Conservation (phyloP, 331 rosid genomes). For the Prunus yedoensis region DNA sequence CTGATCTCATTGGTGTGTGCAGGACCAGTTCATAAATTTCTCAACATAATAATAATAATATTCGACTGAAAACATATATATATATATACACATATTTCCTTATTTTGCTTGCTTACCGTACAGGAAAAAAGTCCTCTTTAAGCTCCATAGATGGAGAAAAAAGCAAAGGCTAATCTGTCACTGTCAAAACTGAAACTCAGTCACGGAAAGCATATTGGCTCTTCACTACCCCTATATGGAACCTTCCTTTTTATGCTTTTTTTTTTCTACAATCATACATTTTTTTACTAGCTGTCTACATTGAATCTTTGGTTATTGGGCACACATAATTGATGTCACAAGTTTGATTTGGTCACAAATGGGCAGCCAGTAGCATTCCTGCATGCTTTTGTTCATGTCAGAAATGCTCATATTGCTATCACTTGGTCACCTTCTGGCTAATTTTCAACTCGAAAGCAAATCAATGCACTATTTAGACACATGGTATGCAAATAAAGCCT, state of each 20-base stretch:
- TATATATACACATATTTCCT: background rate
- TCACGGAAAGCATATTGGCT: too few species aligned
- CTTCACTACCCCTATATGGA: too few species aligned
- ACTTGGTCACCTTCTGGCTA: background rate
- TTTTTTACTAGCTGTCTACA: background rate
- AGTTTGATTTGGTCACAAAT: background rate
- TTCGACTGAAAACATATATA: background rate
- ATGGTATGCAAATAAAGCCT: background rate
- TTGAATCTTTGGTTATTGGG: background rate
- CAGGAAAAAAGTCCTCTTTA: background rate
- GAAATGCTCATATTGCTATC: background rate
- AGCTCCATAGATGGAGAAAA: background rate
- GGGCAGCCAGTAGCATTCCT: background rate
- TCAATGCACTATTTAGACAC: background rate
- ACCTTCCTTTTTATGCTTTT: too few species aligned
- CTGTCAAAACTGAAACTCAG: background rate
- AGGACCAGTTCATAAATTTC: background rate
- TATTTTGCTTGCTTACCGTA: background rate
- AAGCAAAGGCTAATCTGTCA: background rate
- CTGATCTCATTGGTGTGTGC: background rate
- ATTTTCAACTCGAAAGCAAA: constrained; percentile 5
- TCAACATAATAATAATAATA: background rate
- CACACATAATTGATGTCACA: background rate
- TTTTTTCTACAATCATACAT: too few species aligned
- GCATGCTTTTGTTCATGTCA: background rate